Evolutionary conservation across 495 filamentous ascomycete species (phyloP), one percentile per base, ranked within the genome.

Genomic region (Chaetomidium leptoderma): DNA sequence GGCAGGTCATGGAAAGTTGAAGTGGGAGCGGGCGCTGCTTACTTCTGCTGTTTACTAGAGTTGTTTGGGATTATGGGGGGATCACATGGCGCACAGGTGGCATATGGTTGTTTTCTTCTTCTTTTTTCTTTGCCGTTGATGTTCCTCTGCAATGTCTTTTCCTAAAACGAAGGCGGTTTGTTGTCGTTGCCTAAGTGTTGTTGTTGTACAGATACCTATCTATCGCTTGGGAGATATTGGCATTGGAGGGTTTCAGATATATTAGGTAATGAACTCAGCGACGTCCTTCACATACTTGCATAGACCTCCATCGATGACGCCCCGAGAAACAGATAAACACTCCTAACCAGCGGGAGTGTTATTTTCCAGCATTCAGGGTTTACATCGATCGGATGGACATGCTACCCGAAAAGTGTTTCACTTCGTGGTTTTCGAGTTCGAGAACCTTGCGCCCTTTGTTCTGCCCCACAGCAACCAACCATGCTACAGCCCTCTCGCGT

Each of bases 61-160:
- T 14, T 55, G 43, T 55, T 53, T 59, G 60, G 55, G 55, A 55
- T 59, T n/a, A 59, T 17, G 55, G 60, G n/a, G n/a, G n/a, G 46
- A 43, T 59, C 48, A 56, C 52, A 52, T 37, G 60, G 60, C 60
- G 60, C 35, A 59, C 14, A 33, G 45, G 60, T 37, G 54, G 47
- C 27, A 49, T 51, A 36, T n/a, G 59, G 52, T 24, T 56, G 21
- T 43, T 48, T 36, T n/a, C 44, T 47, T 45, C 32, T 49, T 23
- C 21, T 52, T 44, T 32, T 24, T 51, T 51, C 19, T 36, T 51
- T 33, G 10, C 35, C 36, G 23, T 59, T 33, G n/a, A 35, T 53
- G 11, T 48, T 52, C 6, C 42, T 46, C 33, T 47, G 24, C 19
- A 30, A 27, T 52, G n/a, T 48, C 43, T 42, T 19, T 17, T 26